Conservation (phyloP, 192 early-diverging fungal genomes). For the Pilaira anomala region DNA sequence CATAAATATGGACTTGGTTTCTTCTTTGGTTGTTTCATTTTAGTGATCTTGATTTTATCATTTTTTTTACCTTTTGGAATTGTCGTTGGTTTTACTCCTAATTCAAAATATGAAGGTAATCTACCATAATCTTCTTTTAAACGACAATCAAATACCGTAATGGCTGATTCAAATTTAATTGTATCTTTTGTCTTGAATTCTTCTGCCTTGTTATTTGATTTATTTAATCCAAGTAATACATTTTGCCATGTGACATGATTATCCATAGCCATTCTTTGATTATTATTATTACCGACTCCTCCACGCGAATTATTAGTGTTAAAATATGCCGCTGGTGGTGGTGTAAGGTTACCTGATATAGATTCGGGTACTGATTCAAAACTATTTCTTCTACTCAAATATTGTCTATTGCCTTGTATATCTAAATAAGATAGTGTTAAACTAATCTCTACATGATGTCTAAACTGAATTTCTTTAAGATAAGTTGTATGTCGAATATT, state of each 20-base stretch:
- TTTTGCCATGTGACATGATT: conserved; percentile 8
- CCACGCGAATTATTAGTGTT: not conserved
- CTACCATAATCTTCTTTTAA: conserved; percentile 35
- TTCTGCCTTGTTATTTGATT: conserved; percentile 7
- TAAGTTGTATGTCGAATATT: conserved; percentile 30
- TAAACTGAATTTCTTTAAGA: conserved; percentile 27
- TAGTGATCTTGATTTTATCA: not conserved
- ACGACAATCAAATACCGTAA: conserved; percentile 30
- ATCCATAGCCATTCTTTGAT: too few relatives aligned
- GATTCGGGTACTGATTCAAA: not conserved
- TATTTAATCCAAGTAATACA: conserved; percentile 16
- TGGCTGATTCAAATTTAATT: conserved; percentile 17
- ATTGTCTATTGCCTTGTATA: not conserved
- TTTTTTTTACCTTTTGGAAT: not conserved
- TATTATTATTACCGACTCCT: too few relatives aligned
- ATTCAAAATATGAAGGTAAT: conserved; percentile 30
- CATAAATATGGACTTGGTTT: conserved; percentile 7
- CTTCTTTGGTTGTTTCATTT: not conserved
- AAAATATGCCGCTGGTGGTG: conserved; percentile 9
- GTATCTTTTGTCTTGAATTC: conserved; percentile 5
- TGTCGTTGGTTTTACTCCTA: conserved; percentile 2
- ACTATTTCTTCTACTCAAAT: not conserved
- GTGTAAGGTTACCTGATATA: not conserved
- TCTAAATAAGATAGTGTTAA: conserved; percentile 23
- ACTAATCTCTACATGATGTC: conserved; percentile 27